Conservation (phyloP, 192 early-diverging fungal species). For the Coemansia sp. region DNA sequence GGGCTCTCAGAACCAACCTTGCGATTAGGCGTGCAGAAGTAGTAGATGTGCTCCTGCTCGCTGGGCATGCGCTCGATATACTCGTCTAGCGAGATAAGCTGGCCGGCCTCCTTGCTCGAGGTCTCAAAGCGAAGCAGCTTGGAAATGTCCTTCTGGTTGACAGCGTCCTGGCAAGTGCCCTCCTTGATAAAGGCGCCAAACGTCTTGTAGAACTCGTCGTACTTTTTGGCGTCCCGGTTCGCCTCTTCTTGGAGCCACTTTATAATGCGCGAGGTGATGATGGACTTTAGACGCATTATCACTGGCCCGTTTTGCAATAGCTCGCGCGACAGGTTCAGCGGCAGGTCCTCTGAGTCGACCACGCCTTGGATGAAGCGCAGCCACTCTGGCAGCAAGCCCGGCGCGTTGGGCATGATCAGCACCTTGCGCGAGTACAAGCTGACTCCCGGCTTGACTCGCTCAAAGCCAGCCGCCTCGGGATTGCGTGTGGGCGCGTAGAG, state of each 20-base stretch:
- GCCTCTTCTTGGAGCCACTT: slow-evolving; percentile 81
- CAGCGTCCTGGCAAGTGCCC: slow-evolving; percentile 86
- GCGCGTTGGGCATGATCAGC: slow-evolving; percentile 94
- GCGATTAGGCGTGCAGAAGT: slow-evolving; percentile 72
- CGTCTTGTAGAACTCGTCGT: slow-evolving; percentile 68
- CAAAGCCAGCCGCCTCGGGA: slow-evolving; percentile 54
- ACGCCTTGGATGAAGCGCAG: slow-evolving; percentile 92
- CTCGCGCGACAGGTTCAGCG: slow-evolving; percentile 98
- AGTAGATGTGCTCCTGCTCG: slow-evolving; percentile 91
- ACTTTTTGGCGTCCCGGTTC: slow-evolving; percentile 67
- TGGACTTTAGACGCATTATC: slow-evolving; percentile 84
- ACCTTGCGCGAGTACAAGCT: slow-evolving; percentile 96
- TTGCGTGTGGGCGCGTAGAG: slow-evolving; percentile 80
- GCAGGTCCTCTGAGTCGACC: slow-evolving; percentile 96
- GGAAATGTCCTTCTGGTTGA: slow-evolving; percentile 72
- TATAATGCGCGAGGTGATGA: slow-evolving; percentile 86
- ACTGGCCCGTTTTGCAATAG: slow-evolving; percentile 88
- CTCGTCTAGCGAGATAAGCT: slow-evolving; percentile 65
- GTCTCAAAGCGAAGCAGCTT: slow-evolving; percentile 83
- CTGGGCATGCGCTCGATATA: slow-evolving; percentile 91
- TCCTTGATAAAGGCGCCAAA: slow-evolving; percentile 83
- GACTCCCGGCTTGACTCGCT: slow-evolving; percentile 72
- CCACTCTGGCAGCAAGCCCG: slow-evolving; percentile 86
- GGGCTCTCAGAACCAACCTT: slow-evolving; percentile 80
- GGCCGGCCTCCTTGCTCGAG: slow-evolving; percentile 56